Conservation (phyloP, 2,329 filamentous ascomycete genomes). For the Rhynchosporium agropyri region DNA sequence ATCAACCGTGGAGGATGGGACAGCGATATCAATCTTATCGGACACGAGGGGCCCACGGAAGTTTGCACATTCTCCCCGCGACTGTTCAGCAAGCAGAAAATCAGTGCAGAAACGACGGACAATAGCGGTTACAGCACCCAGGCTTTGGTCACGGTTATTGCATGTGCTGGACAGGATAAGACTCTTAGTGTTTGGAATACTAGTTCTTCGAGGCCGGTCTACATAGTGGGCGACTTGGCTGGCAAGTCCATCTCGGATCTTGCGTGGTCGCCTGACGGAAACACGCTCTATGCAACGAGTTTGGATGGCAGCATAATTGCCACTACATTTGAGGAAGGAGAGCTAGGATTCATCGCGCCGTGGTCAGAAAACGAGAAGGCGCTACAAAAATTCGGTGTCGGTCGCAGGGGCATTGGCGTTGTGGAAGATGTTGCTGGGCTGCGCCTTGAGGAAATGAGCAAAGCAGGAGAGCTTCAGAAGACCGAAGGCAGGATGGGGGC, state of each 20-base stretch:
- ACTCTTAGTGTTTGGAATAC: conserved; percentile 98
- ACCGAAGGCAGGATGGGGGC: conserved; percentile 97
- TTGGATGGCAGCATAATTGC: conserved; percentile 87
- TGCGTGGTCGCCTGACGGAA: conserved; percentile 90
- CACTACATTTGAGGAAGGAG: conserved; percentile 79
- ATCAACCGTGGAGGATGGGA: conserved; percentile 92
- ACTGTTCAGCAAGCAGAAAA: conserved; percentile 75
- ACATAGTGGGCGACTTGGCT: conserved; percentile 86
- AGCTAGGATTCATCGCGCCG: conserved; percentile 86
- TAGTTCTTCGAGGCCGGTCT: conserved; percentile 85
- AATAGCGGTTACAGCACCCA: conserved; percentile 52
- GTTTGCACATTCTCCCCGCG: conserved; percentile 96
- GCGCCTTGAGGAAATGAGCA: conserved; percentile 86
- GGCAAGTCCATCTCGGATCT: conserved; percentile 93
- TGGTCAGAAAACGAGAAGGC: conserved; percentile 90
- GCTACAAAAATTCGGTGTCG: conserved; percentile 88
- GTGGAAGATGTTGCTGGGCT: conserved; percentile 90
- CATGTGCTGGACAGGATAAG: conserved; percentile 95
- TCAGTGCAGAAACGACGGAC: conserved; percentile 51
- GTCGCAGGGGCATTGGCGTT: conserved; percentile 84
- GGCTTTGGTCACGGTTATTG: conserved; percentile 83
- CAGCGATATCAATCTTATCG: conserved; percentile 94
- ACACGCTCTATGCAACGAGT: conserved; percentile 81
- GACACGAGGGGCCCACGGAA: conserved; percentile 94
- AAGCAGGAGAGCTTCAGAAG: conserved; percentile 83